Base-by-base conservation (phyloP, 208 protist species). In the Zelonia costaricensis region DNA sequence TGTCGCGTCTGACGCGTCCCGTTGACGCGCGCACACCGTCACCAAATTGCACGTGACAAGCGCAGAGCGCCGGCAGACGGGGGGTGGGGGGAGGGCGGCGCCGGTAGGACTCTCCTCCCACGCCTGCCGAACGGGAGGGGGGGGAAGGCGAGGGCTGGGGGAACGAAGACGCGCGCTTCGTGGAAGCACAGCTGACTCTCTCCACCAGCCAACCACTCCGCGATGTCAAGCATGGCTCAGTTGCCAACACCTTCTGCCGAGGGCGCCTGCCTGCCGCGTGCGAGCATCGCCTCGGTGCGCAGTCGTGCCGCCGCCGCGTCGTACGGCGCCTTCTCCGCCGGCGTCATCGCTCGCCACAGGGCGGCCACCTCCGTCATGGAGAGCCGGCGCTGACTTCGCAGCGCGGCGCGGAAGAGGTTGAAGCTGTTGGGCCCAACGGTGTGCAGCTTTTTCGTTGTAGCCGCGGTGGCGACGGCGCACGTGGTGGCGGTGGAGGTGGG, bases 311-410 rank as follows among this genome's bases (percentile, higher is more conserved):
- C 86, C 39, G 70, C 76, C 12, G 56, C 46, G 49, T 90, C 86
- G 56, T 82, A 93, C 2, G 75, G 69, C 1, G 69, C 54, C 76
- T 90, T 90, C 30, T 83, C 82, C 15, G 22, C 64, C 6, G 56
- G 30, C 8, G 59, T 76, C 73, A 92, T 83, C 12, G 23, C 6
- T 38, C 67, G 55, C 82, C 86, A 92, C 31, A 67, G 63, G 9
- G 48, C 48, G 40, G 47, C 30, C n/a, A 76, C 57, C 38, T 73
- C 65, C 28, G 48, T 27, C 18, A 54, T 31, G 1, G 46, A 56
- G 36, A 48, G 54, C 27, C 38, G 46, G 6, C 49, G 52, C 54
- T 22, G 35, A 4, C 61, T 48, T 39, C 69, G 64, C 35, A 67
- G 45, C 22, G 20, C 33, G 1, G 28, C 12, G 13, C 74, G 74